Evolutionary conservation across 768 basidiomycete species (phyloP).

Genomic region (Pholiota microspora): DNA sequence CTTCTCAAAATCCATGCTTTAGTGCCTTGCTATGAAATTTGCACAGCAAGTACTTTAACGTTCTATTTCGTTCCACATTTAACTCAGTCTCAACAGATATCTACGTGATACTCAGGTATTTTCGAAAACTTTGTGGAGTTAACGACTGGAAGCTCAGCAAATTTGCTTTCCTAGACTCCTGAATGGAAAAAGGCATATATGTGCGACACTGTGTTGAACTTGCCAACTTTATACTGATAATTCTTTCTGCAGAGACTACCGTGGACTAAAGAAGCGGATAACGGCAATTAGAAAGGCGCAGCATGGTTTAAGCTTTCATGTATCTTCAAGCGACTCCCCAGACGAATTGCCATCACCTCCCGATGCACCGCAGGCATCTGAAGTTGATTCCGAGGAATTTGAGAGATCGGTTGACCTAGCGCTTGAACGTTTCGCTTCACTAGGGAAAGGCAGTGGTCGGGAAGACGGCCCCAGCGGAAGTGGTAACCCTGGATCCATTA

Average conservation of each 20-base stretch:
- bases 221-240: not conserved
- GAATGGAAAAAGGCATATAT: constrained; percentile 77
- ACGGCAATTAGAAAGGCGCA: constrained; percentile 46
- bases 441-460: not conserved
- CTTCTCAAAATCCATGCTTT: not conserved
- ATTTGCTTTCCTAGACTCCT: constrained; percentile 45
- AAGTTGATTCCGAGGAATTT: constrained; percentile 11
- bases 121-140: not conserved
- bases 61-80: not conserved
- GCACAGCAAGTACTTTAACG: constrained; percentile 19
- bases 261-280: constrained; percentile 66
- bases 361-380: constrained; percentile 13
- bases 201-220: constrained; percentile 21
- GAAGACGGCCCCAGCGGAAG: not conserved
- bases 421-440: not conserved
- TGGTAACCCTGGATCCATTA: not conserved
- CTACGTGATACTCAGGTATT: constrained; percentile 67
- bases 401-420: not conserved
- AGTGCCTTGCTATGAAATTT: constrained; percentile 20
- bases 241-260: constrained; percentile 58
- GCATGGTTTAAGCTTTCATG: constrained; percentile 24
- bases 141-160: not conserved
- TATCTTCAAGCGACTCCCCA: constrained; percentile 17
- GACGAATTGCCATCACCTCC: constrained; percentile 14
- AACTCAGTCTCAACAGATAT: constrained; percentile 39